These are phyloP conservation scores for Blepharisma stoltei DNA, from an alignment of 73 alveolate species.

Conservation along the genomic window DNA sequence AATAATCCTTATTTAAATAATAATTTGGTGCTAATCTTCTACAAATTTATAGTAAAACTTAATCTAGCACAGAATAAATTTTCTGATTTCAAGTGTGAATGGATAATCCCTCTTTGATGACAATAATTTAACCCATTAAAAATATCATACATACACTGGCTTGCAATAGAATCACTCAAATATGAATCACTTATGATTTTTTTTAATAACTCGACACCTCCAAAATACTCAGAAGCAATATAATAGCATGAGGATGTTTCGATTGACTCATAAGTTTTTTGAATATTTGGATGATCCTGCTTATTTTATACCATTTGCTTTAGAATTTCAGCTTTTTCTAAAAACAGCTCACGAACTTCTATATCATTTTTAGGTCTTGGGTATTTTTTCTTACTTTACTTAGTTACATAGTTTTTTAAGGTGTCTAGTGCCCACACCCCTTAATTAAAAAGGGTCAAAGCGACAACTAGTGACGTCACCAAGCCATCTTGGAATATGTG, in stretches of 20 bases:
- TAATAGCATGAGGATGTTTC: background rate
- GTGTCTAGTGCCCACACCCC: too few species aligned
- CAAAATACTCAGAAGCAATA: background rate
- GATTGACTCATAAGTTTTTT: background rate
- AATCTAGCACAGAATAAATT: too few species aligned
- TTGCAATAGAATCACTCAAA: background rate
- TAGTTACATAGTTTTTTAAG: too few species aligned
- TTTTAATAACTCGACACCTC: background rate
- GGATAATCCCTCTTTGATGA: constrained; percentile 9
- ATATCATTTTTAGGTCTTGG: background rate
- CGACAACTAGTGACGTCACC: too few species aligned
- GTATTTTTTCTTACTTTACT: background rate
- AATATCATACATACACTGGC: background rate
- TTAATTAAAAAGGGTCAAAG: too few species aligned
- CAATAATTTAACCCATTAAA: background rate
- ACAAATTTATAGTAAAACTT: too few species aligned
- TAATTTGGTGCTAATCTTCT: too few species aligned
- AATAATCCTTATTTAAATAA: too few species aligned
- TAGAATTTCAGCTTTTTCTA: background rate
- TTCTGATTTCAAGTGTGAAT: background rate
- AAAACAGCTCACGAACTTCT: background rate
- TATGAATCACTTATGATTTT: background rate
- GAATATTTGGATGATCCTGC: constrained; percentile 22
- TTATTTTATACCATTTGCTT: background rate
- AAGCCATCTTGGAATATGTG: too few species aligned